These are phyloP conservation scores for Salvia miltiorrhiza DNA, from an alignment of 257 asterid genomes.

Conservation along the genomic window DNA sequence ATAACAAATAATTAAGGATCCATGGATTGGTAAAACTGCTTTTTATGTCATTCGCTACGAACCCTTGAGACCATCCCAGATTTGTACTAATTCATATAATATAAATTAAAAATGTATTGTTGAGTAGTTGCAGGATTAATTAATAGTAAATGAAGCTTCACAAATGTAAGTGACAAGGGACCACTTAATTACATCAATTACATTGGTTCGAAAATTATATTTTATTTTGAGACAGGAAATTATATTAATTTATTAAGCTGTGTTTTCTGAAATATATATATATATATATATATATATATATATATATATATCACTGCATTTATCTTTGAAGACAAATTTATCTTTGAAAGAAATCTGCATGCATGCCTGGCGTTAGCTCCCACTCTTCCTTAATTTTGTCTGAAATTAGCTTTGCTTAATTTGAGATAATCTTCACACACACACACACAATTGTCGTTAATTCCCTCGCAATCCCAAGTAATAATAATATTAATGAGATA, in stretches of 20 bases:
- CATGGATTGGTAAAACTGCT: conserved; percentile 27
- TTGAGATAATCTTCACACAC: background rate
- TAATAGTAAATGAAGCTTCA: background rate
- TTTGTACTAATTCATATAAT: background rate
- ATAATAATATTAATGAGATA: background rate
- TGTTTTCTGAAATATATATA: too few relatives aligned
- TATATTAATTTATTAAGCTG: background rate
- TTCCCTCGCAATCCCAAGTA: background rate
- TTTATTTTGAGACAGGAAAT: background rate
- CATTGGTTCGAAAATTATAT: background rate
- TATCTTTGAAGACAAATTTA: too few relatives aligned
- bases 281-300: too few relatives aligned
- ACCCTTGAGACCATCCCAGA: conserved; percentile 28
- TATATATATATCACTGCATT: too few relatives aligned
- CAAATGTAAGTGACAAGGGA: conserved; percentile 40
- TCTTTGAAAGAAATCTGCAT: background rate
- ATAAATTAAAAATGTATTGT: too few relatives aligned
- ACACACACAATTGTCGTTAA: background rate
- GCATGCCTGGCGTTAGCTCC: background rate
- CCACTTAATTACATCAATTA: conserved; percentile 38
- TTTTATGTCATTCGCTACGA: conserved; percentile 15
- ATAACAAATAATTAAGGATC: background rate
- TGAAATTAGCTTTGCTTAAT: too few relatives aligned
- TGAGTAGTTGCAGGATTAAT: background rate
- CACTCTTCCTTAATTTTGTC: background rate